Evolutionary conservation across 805 yeast genomes (phyloP).

Genomic region (Candida yuanshanica): DNA sequence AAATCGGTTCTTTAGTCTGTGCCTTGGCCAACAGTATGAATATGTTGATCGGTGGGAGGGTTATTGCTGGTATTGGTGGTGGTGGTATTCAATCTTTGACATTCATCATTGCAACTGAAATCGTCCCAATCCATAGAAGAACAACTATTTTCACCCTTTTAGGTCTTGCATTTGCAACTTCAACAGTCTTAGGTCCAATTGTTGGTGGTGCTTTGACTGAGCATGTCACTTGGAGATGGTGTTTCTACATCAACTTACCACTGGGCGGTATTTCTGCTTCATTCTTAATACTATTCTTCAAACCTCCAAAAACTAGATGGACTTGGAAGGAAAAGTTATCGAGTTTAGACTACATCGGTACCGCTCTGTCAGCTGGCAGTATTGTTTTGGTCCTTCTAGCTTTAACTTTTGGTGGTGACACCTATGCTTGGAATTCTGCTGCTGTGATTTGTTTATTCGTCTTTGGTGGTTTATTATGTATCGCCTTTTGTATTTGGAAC

Average conservation of each 20-base stretch:
- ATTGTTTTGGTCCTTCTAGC: conserved; percentile 41
- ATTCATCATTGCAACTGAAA: conserved; percentile 51
- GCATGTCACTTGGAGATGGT: conserved; percentile 66
- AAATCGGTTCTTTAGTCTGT: conserved; percentile 54
- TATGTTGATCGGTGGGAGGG: conserved; percentile 66
- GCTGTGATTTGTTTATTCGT: conserved; percentile 42
- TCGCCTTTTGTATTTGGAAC: conserved; percentile 22
- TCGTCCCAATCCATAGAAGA: conserved; percentile 30
- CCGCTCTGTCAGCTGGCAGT: conserved; percentile 34
- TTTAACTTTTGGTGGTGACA: conserved; percentile 47
- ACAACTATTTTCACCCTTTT: conserved; percentile 16
- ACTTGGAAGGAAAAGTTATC: conserved; percentile 30
- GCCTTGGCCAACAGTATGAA: conserved; percentile 52
- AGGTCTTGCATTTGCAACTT: conserved; percentile 35
- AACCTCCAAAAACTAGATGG: conserved; percentile 40
- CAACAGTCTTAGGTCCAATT: conserved; percentile 56
- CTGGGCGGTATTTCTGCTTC: conserved; percentile 45
- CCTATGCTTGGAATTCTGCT: conserved; percentile 43
- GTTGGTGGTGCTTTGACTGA: conserved; percentile 63
- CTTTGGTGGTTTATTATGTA: conserved; percentile 36
- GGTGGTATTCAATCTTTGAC: conserved; percentile 59
- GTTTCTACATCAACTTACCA: conserved; percentile 57
- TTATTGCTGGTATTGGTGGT: conserved; percentile 66
- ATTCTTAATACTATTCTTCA: conserved; percentile 25
- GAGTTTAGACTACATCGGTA: conserved; percentile 45